Evolutionary conservation across 108 stramenopile species (phyloP).

Genomic region (Pseudonitzschia pungens): DNA sequence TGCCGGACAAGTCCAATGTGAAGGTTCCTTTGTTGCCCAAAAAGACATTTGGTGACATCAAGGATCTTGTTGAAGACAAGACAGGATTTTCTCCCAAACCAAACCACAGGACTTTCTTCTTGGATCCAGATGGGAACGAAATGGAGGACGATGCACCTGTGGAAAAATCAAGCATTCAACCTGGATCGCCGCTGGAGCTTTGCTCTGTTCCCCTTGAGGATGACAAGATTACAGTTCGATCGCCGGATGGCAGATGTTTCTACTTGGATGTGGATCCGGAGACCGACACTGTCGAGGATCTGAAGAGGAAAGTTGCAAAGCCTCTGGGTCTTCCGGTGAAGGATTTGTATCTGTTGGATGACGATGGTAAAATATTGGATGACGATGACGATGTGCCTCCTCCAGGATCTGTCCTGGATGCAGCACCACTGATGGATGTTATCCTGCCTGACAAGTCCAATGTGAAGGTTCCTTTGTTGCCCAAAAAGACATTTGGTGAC

Average conservation of each 20-base stretch:
- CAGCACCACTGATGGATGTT: background rate
- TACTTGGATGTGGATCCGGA: constrained; percentile 8
- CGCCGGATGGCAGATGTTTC: constrained; percentile 10
- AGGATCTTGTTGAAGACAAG: constrained; percentile 28
- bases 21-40: constrained; percentile 15
- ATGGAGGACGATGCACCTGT: constrained; percentile 2
- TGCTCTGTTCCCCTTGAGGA: background rate
- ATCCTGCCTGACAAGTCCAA: constrained; percentile 5
- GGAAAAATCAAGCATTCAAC: background rate
- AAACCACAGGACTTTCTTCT: constrained; percentile 26
- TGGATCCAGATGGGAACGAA: constrained; percentile 19
- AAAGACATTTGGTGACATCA: constrained; percentile 24
- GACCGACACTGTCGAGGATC: background rate
- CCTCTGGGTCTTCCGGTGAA: background rate
- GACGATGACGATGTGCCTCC: too few relatives aligned
- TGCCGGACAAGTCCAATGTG: constrained; percentile 1
- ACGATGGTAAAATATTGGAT: too few relatives aligned
- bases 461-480: constrained; percentile 5
- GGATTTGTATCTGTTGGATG: too few relatives aligned
- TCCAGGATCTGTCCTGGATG: too few relatives aligned
- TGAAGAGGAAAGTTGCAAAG: constrained; percentile 5
- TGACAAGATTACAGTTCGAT: background rate
- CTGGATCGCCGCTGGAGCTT: background rate
- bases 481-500: constrained; percentile 20
- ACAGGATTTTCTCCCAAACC: constrained; percentile 5